A percentile compares a stretch with the other conserved stretches of the same genome.
Evolutionary conservation across 129 eudicot genomes (phyloP).

Genomic region (Centella asiatica): DNA sequence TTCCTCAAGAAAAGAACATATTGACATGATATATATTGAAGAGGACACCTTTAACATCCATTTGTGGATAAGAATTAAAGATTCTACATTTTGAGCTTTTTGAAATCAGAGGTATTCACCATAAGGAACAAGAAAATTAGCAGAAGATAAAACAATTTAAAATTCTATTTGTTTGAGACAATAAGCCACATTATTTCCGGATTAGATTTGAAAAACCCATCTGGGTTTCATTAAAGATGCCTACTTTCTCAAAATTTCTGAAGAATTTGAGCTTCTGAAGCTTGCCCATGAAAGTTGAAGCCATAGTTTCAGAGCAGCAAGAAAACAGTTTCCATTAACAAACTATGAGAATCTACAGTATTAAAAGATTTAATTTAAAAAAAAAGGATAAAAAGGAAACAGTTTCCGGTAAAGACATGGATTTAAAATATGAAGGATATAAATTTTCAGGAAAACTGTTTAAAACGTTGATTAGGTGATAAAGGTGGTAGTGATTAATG

Average conservation of each 20-base stretch:
- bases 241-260: constrained; percentile 9
- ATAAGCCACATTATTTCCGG: constrained; percentile 8
- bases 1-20: constrained; percentile 27
- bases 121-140: neutral
- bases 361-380: neutral
- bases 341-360: neutral
- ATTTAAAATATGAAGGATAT: neutral
- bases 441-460: neutral
- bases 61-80: constrained; percentile 38
- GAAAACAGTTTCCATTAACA: neutral
- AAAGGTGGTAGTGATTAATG: constrained; percentile 7
- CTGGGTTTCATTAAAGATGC: constrained; percentile 21
- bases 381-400: neutral
- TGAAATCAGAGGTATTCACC: constrained; percentile 3
- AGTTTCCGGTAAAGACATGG: constrained; percentile 5
- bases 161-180: no score
- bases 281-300: constrained; percentile 5
- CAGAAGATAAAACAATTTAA: neutral
- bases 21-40: constrained; percentile 5
- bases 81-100: constrained; percentile 20
- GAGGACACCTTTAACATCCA: constrained; percentile 12
- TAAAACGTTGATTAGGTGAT: constrained; percentile 1
- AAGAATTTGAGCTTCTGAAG: constrained; percentile 16
- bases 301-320: neutral
- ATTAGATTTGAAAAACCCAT: constrained; percentile 7